Conservation (phyloP, 805 yeast genomes). For the Kuraishia capsulata region DNA sequence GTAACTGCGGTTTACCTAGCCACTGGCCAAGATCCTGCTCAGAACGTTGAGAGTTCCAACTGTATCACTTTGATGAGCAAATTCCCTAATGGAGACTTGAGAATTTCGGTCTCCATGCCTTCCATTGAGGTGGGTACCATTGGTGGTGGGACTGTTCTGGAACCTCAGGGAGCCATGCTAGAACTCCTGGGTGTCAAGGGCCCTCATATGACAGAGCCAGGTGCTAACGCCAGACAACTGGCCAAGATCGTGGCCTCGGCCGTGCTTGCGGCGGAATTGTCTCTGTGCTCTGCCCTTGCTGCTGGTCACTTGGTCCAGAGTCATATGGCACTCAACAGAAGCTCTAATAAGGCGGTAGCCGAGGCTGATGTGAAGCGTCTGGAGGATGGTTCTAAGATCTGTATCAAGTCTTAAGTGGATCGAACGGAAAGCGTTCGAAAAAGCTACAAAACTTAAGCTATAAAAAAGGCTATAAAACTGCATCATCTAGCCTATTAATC, state of each 20-base stretch:
- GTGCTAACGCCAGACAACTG: conserved; percentile 87
- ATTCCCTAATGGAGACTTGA: conserved; percentile 63
- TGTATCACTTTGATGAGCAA: conserved; percentile 95
- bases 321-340: conserved; percentile 92
- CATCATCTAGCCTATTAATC: no score
- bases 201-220: conserved; percentile 89
- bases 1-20: conserved; percentile 94
- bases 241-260: conserved; percentile 91
- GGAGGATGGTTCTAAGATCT: conserved; percentile 64
- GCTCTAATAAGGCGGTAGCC: conserved; percentile 10
- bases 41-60: conserved; percentile 93
- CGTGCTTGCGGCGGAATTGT: conserved; percentile 92
- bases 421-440: neutral
- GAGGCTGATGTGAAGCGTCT: conserved; percentile 36
- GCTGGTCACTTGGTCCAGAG: conserved; percentile 98
- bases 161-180: conserved; percentile 94
- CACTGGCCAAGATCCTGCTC: conserved; percentile 99
- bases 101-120: conserved; percentile 97
- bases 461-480: no score
- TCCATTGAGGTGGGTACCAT: conserved; percentile 98
- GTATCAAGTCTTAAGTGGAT: conserved; percentile 49
- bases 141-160: conserved; percentile 98
- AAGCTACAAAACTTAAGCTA: no score
- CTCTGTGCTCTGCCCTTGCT: conserved; percentile 91
- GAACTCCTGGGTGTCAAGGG: conserved; percentile 93